Conservation (phyloP, 306 rosid genomes). For the Ormosia emarginata region DNA sequence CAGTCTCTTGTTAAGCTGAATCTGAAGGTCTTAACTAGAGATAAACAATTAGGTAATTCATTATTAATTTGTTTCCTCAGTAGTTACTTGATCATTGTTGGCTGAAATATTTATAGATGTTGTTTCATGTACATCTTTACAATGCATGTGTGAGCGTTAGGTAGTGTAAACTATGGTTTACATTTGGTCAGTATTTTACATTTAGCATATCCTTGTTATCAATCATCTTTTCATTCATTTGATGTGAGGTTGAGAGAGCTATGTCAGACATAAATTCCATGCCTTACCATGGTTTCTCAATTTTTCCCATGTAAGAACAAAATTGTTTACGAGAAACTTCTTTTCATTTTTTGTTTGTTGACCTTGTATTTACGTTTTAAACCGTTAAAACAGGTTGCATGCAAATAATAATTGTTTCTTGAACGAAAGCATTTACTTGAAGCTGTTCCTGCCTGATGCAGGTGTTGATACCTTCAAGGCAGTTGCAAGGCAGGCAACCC, state of each 20-base stretch:
- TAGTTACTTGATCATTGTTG: not conserved
- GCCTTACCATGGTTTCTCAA: not conserved
- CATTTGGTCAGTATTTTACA: not conserved
- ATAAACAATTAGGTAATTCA: constrained; percentile 53
- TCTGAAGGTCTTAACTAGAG: constrained; percentile 56
- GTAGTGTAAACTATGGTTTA: not conserved
- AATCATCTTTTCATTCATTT: constrained; percentile 1
- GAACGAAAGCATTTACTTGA: constrained; percentile 9
- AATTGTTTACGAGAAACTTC: not conserved
- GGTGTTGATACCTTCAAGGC: constrained; percentile 52
- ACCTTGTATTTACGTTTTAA: not conserved
- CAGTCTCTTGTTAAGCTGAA: constrained; percentile 72
- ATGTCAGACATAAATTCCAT: not conserved
- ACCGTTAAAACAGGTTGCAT: not conserved
- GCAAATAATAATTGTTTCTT: not conserved
- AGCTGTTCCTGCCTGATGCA: constrained; percentile 29
- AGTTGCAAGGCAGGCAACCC: constrained; percentile 67
- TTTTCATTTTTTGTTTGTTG: not conserved
- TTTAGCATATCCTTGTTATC: not conserved
- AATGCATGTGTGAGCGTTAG: not conserved
- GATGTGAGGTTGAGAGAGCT: not conserved
- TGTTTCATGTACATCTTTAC: not conserved
- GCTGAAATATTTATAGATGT: not conserved
- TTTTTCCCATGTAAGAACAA: not conserved
- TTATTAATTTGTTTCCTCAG: not conserved